Evolutionary conservation across 208 protist genomes (phyloP), one percentile per base, ranked within the genome.

Genomic region (Angomonas deanei): DNA sequence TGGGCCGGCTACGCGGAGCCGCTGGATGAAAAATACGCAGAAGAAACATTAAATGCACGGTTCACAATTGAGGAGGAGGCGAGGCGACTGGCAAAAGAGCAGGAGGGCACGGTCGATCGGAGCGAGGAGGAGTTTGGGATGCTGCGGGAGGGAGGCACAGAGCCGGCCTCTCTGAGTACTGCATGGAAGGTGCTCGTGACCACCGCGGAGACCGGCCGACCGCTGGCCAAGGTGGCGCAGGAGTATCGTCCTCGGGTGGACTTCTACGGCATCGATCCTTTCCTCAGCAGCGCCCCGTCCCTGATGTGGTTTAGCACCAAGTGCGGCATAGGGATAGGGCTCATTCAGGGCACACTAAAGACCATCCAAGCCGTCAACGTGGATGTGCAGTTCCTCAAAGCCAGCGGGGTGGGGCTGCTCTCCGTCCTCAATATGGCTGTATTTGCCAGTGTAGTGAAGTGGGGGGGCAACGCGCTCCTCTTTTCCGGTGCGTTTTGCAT

Each of bases 381-480:
- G 28, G 88, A 94, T 48, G 78, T 88, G 56, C 80, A 85, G 66
- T 94, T 91, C 60, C 74, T 94, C 6, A 76, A 76, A 24, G 86
- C 88, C 50, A 92, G 85, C 10, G 84, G 85, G 19, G 78, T 92
- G 1, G 85, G 86, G 3, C 75, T 91, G 26, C 60, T 94, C 24
- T 88, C 88, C 28, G 78, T 94, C 56, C 62, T 92, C 1, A 94
- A 94, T 71, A 81, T 88, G 73, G 84, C 88, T 31, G 82, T 92
- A 24, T 75, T 89, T 52, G 80, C 84, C 13, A 83, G 72, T 39
- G 82, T 89, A 10, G 67, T 94, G 3, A 94, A 94, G 72, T 94
- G 88, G 86, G 85, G 80, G 21, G 88, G 88, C 17, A 94, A 92
- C 68, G 80, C 66, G 31, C 57, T 74, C 8, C 57, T 91, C 4